A percentile compares a stretch with the other conserved stretches of the same genome.
Evolutionary conservation across 805 yeast species (phyloP).

Genomic region (Cyberlindnera mrakii): DNA sequence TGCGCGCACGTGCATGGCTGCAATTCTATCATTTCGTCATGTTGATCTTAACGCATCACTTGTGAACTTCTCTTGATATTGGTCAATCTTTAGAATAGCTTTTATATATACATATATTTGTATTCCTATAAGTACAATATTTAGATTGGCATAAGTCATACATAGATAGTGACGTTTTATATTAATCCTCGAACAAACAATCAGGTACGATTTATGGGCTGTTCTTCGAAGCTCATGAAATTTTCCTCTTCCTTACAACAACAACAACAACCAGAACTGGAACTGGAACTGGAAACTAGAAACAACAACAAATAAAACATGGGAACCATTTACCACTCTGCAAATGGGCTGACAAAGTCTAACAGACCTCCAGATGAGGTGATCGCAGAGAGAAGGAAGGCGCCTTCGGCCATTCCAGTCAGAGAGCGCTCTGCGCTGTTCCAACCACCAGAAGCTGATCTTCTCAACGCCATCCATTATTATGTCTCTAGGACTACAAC

Average conservation of each 20-base stretch:
- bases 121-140: too few species aligned
- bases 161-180: too few species aligned
- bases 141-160: too few species aligned
- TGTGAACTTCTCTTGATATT: too few species aligned
- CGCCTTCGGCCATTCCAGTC: slow-evolving; percentile 15
- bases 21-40: too few species aligned
- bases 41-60: too few species aligned
- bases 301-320: background rate
- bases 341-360: background rate
- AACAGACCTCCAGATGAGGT: slow-evolving; percentile 1
- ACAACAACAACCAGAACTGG: background rate
- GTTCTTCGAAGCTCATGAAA: too few species aligned
- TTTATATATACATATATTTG: slow-evolving; percentile 25
- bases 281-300: too few species aligned
- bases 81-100: too few species aligned
- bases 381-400: background rate
- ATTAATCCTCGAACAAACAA: too few species aligned
- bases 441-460: slow-evolving; percentile 20
- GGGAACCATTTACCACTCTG: background rate
- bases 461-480: slow-evolving; percentile 31
- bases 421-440: slow-evolving; percentile 8
- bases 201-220: too few species aligned
- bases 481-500: slow-evolving; percentile 24
- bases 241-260: background rate
- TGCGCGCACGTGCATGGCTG: too few species aligned